Evolutionary conservation across 2,329 filamentous ascomycete genomes (phyloP).

Genomic region (Cladosporium sp.): DNA sequence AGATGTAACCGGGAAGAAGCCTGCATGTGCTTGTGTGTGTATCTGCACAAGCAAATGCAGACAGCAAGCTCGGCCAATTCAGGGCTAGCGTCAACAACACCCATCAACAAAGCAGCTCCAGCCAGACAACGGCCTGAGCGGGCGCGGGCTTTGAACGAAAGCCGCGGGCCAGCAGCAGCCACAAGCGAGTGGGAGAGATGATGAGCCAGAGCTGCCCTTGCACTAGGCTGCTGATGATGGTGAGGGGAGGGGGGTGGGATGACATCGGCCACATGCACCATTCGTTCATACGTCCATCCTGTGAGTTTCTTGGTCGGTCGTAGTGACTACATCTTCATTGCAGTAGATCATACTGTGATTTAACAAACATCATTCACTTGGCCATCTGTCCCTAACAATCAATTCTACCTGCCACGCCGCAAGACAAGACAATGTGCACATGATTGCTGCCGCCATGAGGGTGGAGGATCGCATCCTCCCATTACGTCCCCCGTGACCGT

Average conservation of each 20-base stretch:
- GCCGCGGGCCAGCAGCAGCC: neutral
- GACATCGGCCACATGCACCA: neutral
- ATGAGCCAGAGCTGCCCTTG: no score
- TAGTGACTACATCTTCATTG: no score
- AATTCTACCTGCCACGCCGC: neutral
- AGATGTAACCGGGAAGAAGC: neutral
- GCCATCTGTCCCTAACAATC: neutral
- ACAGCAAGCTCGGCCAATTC: neutral
- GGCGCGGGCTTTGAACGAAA: neutral
- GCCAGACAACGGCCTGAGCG: neutral
- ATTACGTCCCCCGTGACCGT: constrained; percentile 15
- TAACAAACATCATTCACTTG: neutral
- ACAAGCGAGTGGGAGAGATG: neutral
- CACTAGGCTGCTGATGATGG: neutral
- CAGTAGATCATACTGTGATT: neutral
- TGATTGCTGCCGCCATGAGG: constrained; percentile 13
- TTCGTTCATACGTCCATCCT: no score
- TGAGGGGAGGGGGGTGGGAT: neutral
- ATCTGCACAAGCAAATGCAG: neutral
- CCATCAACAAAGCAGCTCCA: neutral
- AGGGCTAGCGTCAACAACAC: neutral
- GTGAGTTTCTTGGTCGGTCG: no score
- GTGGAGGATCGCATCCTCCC: constrained; percentile 14
- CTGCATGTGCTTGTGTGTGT: constrained; percentile 5
- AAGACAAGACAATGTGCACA: constrained; percentile 9